Base-by-base conservation (phyloP, 2,329 filamentous ascomycete genomes). In the Metarhizium guizhouense region DNA sequence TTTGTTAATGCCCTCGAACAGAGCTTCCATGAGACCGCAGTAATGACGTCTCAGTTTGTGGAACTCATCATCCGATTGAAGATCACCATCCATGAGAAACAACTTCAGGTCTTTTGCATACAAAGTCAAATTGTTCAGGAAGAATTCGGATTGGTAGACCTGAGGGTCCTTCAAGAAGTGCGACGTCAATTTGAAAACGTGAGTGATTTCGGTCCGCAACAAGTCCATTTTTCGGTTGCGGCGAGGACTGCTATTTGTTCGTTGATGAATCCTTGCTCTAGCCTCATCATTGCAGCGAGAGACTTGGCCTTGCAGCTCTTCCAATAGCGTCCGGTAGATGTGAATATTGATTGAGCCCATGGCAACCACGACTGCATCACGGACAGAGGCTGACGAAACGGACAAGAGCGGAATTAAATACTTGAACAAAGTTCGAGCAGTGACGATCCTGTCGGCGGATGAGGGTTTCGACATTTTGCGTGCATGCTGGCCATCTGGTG, bases 321-420 rank as follows among this genome's bases (percentile, higher is more conserved):
- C 92, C 0, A 99, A 79, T 13, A 99, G 75, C 0, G 90, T 94
- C 56, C 89, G 87, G 65, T 96, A 99, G 5, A 97, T 87, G 63
- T 95, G 93, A 54, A 90, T 84, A 65, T 97, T 97, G 67, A 97
- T 96, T 0, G 93, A 95, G 0, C 94, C 94, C 66, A 99, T 83
- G 2, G 93, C 92, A 34, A 89, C 80, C 10, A 97, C 94, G 16
- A 96, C 92, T 1, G 94, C 92, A 62, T 94, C 90, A 53, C 94
- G 81, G 18, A 99, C 90, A 1, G 88, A 87, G 20, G 85, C 79
- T 13, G 92, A 90, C 3, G 87, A 84, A 2, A 86, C 89, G 1
- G 88, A 88, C 3, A 99, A 76, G 51, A 97, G 81, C 0, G 93
- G 93, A 51, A 96, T 92, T 5, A 97, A 83, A 64, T 90, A 92